Evolutionary conservation across 208 protist species (phyloP), one percentile per base, ranked within the genome.

Genomic region (Angomonas ambiguus): DNA sequence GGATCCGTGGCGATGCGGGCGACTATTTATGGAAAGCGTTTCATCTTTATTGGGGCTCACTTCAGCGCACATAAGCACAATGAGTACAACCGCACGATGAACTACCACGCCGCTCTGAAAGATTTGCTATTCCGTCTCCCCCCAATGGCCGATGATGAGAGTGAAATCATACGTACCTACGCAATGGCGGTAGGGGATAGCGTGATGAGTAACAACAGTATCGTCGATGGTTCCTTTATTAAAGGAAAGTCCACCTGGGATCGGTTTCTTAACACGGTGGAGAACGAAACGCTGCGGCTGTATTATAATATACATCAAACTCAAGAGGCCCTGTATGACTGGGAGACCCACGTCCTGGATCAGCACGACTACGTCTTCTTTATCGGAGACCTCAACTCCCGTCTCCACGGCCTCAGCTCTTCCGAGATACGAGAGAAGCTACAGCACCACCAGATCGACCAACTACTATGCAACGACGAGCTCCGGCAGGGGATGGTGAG

Each of bases 381-480:
- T 58, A 68, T 97, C 27, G 95, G 95, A 1, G 95, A 98, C 69
- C 71, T 98, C 25, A 98, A 98, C 83, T 97, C 94, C 38, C 85
- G 92, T 20, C 69, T 96, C 45, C 85, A 94, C 71, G 79, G 67
- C 42, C 18, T 91, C n/a, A 62, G 72, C 1, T 56, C 74, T 3
- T 22, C 45, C 2, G 71, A 77, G 10, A 85, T 71, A 67, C 4
- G 65, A 18, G 20, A 10, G n/a, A 51, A 53, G 35, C 33, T 91
- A 20, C 35, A 49, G 28, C 25, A 53, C 8, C 60, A 68, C 13
- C 74, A 80, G 56, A 80, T 71, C 58, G 76, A 91, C 58, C 62
- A 70, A 33, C 77, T 94, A 11, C 78, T 92, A 20, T 83, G 77
- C 66, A 71, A 86, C 76, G 88, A 94, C 67, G 88, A 94, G 72